phyloP scores from a whole-genome alignment of 441 rosid genomes.

The Kokia cookei region DNA sequence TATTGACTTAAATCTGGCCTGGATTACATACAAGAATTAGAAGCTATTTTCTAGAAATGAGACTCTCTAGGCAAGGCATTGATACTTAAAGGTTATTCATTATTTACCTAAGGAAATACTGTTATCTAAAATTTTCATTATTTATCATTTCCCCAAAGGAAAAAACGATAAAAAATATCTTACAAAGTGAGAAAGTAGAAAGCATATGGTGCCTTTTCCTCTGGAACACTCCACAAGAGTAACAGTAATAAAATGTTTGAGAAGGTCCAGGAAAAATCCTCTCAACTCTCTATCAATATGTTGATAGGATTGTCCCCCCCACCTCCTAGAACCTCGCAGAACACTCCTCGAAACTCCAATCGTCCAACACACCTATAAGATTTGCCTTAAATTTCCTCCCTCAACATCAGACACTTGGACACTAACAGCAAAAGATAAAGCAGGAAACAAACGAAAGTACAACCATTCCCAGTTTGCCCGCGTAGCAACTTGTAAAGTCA shows the following conservation, averaged over 20 bases:
- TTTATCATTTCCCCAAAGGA: not conserved
- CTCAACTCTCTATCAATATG: not conserved
- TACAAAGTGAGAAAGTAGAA: not conserved
- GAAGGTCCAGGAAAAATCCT: conserved; percentile 22
- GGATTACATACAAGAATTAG: not conserved
- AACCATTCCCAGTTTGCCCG: too few relatives aligned
- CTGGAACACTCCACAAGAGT: conserved; percentile 2
- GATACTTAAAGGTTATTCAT: not conserved
- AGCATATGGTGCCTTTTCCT: conserved; percentile 13
- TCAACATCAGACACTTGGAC: not conserved
- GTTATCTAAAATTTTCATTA: not conserved
- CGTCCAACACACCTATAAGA: not conserved
- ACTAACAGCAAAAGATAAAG: not conserved
- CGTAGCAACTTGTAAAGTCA: too few relatives aligned
- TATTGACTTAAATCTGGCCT: not conserved
- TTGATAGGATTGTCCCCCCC: not conserved
- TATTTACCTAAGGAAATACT: not conserved
- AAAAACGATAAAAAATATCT: not conserved
- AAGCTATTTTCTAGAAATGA: not conserved
- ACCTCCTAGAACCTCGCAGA: conserved; percentile 20
- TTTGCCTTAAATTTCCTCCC: conserved; percentile 1
- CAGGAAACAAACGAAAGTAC: not conserved
- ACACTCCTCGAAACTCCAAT: not conserved
- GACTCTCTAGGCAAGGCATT: not conserved
- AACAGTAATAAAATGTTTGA: not conserved